Evolutionary conservation across 495 filamentous ascomycete genomes (phyloP).

Genomic region (Aspergillus bertholletiae): DNA sequence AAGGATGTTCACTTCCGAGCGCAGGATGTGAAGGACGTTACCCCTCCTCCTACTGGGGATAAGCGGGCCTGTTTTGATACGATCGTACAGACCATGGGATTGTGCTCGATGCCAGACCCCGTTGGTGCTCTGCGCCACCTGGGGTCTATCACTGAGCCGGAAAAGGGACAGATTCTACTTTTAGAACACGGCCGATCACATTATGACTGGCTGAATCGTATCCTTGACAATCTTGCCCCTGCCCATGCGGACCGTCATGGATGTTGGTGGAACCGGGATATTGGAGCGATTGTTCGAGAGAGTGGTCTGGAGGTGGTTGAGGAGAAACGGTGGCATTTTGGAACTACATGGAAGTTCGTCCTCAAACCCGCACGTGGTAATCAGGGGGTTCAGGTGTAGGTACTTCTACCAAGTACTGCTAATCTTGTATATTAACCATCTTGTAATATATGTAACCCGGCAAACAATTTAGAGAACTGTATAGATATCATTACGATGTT

Average conservation of each 20-base stretch:
- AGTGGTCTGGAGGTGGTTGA: conserved; percentile 79
- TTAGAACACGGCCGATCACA: conserved; percentile 86
- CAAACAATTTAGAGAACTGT: too few relatives aligned
- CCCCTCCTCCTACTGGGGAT: conserved; percentile 5
- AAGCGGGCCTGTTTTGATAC: conserved; percentile 72
- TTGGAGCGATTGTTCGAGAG: conserved; percentile 71
- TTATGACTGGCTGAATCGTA: conserved; percentile 71
- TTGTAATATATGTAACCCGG: too few relatives aligned
- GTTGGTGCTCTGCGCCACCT: conserved; percentile 57
- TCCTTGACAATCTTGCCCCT: conserved; percentile 73
- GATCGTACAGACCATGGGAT: conserved; percentile 85
- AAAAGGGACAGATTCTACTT: conserved; percentile 70
- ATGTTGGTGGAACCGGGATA: conserved; percentile 97
- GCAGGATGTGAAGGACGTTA: conserved; percentile 33
- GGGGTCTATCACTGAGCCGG: conserved; percentile 38
- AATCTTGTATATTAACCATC: too few relatives aligned
- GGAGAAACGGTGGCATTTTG: conserved; percentile 66
- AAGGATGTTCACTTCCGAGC: conserved; percentile 39
- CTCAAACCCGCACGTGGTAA: conserved; percentile 39
- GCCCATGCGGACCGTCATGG: conserved; percentile 81
- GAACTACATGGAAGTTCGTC: conserved; percentile 71
- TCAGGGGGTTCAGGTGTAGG: background rate
- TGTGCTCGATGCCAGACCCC: conserved; percentile 82
- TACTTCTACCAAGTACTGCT: too few relatives aligned
- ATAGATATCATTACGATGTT: too few relatives aligned